Conservation (phyloP, 495 filamentous ascomycete genomes). For the Neurospora hispaniola region DNA sequence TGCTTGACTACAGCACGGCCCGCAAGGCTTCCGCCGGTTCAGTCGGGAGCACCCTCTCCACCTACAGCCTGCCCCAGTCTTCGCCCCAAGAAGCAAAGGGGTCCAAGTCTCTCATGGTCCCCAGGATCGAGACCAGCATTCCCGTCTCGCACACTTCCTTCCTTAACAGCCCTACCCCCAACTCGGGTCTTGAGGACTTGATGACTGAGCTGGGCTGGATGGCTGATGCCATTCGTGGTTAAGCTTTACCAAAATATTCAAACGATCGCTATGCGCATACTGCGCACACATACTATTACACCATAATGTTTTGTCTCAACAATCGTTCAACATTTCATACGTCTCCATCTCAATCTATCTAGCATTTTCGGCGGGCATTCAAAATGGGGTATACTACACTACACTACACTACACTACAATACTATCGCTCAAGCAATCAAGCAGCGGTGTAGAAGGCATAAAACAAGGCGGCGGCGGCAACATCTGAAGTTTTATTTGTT, state of each 20-base stretch:
- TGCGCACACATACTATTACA: neutral
- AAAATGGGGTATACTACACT: neutral
- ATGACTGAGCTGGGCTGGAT: slow-evolving; percentile 37
- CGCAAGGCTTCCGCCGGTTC: neutral
- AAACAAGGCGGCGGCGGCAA: neutral
- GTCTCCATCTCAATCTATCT: neutral
- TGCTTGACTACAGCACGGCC: neutral
- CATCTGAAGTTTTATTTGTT: neutral
- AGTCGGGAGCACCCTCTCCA: slow-evolving; percentile 20
- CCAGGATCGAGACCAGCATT: slow-evolving; percentile 18
- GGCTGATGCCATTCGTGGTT: slow-evolving; percentile 28
- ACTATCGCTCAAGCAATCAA: neutral
- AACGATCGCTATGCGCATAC: neutral
- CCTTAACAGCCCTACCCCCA: slow-evolving; percentile 23
- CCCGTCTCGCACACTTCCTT: slow-evolving; percentile 17
- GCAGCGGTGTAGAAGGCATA: neutral
- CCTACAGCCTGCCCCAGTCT: slow-evolving; percentile 31
- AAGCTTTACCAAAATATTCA: neutral
- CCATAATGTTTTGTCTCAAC: neutral
- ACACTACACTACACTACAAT: neutral
- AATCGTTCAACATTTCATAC: neutral
- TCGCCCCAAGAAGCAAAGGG: slow-evolving; percentile 12
- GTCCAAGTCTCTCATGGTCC: slow-evolving; percentile 10
- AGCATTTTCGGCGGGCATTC: neutral
- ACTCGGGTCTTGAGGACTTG: slow-evolving; percentile 31